Evolutionary conservation across 805 yeast species (phyloP).

Genomic region (Komagataella phaffii): DNA sequence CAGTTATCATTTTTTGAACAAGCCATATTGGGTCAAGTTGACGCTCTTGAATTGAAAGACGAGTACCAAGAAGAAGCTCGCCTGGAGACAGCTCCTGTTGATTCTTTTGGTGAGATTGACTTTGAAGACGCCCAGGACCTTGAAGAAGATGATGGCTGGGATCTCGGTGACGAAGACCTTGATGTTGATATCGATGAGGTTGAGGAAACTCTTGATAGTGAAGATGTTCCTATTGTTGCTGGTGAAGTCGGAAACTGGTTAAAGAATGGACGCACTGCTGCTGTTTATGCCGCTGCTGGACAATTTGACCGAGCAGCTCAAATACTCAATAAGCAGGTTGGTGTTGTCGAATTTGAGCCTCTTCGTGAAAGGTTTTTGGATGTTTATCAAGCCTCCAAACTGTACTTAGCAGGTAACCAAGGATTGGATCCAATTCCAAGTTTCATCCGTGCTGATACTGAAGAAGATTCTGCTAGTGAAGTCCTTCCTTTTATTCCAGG

Average conservation of each 20-base stretch:
- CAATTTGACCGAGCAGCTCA: constrained; percentile 94
- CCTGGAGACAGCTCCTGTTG: constrained; percentile 20
- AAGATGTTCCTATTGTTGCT: constrained; percentile 17
- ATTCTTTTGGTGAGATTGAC: constrained; percentile 22
- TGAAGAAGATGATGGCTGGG: constrained; percentile 73
- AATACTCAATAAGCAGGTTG: constrained; percentile 78
- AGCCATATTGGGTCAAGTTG: constrained; percentile 70
- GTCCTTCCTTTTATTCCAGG: constrained; percentile 67
- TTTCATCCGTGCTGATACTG: constrained; percentile 54
- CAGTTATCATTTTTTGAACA: constrained; percentile 73
- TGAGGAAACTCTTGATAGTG: constrained; percentile 24
- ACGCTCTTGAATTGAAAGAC: constrained; percentile 34
- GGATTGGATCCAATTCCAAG: constrained; percentile 61
- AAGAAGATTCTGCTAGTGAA: constrained; percentile 33
- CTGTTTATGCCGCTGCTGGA: constrained; percentile 91
- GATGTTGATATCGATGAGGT: constrained; percentile 45
- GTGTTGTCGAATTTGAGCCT: constrained; percentile 79
- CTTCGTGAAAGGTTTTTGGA: constrained; percentile 72
- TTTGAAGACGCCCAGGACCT: constrained; percentile 29
- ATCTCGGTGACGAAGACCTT: constrained; percentile 64
- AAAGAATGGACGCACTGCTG: constrained; percentile 79
- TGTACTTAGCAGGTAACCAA: constrained; percentile 59
- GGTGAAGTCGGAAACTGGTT: constrained; percentile 73
- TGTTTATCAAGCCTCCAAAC: constrained; percentile 69
- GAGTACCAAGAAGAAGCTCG: constrained; percentile 12